Evolutionary conservation across 352 stramenopile species (phyloP), one percentile per base, ranked within the genome.

Genomic region (Pythium monospermum): DNA sequence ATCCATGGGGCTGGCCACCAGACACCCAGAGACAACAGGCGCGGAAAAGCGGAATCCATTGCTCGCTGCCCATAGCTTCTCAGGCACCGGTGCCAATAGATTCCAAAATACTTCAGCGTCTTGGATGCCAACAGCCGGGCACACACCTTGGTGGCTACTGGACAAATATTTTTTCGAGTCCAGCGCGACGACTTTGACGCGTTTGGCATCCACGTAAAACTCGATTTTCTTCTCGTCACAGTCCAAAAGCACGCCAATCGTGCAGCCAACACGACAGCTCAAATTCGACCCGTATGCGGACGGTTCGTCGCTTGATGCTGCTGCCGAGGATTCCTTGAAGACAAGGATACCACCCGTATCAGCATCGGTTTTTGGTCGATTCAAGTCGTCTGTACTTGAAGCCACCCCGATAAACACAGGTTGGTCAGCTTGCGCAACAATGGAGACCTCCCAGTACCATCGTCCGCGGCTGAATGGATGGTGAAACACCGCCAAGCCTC

Each of bases 361-460:
- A 19, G 35, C 22, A 8, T 26, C 16, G n/a, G 41, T 35, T 18
- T 21, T 13, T 50, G 45, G n/a, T 30, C 59, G 42, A 57, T 92
- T 92, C 13, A 94, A 56, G 55, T 94, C 83, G 22, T 66, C 63
- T 21, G 59, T 60, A 21, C 71, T 74, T 35, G 59, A 63, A 1
- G 65, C 71, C 15, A 92, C 58, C 12, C 84, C 84, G 25, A 94
- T 64, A 74, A 90, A 91, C 2, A 94, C 66, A 21, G 84, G 74
- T 16, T 46, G 68, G 27, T 77, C 66, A 42, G 54, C 60, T 65
- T 90, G 55, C 10, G 58, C 35, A 33, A 69, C 61, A 27, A 88
- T 64, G 6, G 69, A 78, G 0, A 92, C 62, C 42, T 94, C 75
- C 79, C 81, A 94, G 60, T 88, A 94, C 84, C 84, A 94, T 36